phyloP scores from a whole-genome alignment of 805 yeast genomes.

The Kockiozyma suomiensis region DNA sequence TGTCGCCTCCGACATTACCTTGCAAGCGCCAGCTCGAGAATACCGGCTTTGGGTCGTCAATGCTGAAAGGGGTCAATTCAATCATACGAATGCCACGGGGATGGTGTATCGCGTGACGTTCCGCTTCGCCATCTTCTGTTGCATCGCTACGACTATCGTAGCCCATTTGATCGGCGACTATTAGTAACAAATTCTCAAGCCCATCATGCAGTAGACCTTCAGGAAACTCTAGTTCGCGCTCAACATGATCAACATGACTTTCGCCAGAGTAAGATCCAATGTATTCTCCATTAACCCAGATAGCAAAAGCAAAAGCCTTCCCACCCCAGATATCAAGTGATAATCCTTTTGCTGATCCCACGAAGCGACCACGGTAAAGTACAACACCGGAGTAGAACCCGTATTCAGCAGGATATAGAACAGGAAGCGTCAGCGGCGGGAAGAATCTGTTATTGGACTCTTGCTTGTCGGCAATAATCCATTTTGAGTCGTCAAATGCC shows the following conservation, averaged over 20 bases:
- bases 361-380: constrained; percentile 23
- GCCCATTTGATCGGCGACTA: constrained; percentile 26
- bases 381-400: constrained; percentile 24
- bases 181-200: constrained; percentile 14
- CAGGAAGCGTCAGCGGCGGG: constrained; percentile 23
- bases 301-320: constrained; percentile 21
- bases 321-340: constrained; percentile 25
- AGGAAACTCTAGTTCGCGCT: constrained; percentile 3
- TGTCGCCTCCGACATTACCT: constrained; percentile 28
- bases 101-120: constrained; percentile 12
- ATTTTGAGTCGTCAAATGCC: constrained; percentile 23
- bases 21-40: constrained; percentile 25
- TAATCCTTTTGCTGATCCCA: constrained; percentile 7
- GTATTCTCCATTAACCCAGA: constrained; percentile 21
- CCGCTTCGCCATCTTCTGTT: constrained; percentile 6
- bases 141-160: constrained; percentile 16
- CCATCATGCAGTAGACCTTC: not conserved
- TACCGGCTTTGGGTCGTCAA: not conserved
- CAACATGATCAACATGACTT: not conserved
- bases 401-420: constrained; percentile 28
- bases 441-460: constrained; percentile 15
- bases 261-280: constrained; percentile 18
- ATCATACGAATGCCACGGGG: constrained; percentile 25
- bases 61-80: not conserved
- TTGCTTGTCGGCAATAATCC: constrained; percentile 17